Percentiles rank a stretch among this genome's conserved stretches.
phyloP scores from a whole-genome alignment of 306 rosid genomes.

The Acmispon strigosus region DNA sequence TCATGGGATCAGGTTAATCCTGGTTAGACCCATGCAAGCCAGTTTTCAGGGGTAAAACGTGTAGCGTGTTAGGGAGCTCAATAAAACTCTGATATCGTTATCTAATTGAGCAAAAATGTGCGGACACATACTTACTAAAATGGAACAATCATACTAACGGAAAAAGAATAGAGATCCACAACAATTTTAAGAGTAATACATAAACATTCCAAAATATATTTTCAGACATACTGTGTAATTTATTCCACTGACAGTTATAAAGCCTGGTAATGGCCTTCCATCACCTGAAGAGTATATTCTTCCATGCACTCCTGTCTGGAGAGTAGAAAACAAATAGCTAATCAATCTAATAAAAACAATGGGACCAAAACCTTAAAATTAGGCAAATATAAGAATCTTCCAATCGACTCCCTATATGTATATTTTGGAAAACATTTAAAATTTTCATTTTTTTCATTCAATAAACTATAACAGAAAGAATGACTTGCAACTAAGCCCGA shows the following conservation, averaged over 20 bases:
- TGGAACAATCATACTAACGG: neutral
- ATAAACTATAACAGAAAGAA: neutral
- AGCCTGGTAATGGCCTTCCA: constrained; percentile 74
- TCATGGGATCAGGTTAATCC: neutral
- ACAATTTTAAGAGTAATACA: neutral
- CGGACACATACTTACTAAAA: neutral
- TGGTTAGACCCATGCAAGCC: neutral
- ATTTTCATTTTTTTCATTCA: neutral
- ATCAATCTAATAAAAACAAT: neutral
- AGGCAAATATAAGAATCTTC: neutral
- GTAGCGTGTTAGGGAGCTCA: neutral
- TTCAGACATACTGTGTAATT: constrained; percentile 54
- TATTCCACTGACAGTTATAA: constrained; percentile 57
- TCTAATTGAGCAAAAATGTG: constrained; percentile 7
- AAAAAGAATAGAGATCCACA: neutral
- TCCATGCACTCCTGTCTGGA: constrained; percentile 86
- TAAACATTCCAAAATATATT: neutral
- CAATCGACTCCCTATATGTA: neutral
- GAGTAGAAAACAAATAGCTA: constrained; percentile 24
- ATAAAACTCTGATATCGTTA: neutral
- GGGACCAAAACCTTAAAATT: neutral
- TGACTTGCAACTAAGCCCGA: too few relatives aligned
- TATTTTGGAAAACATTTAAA: neutral
- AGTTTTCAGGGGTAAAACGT: neutral
- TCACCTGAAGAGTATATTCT: constrained; percentile 68